A percentile compares a stretch with the other conserved stretches of the same genome.
phyloP scores from a whole-genome alignment of 306 rosid genomes.

The Medicago truncatula region MtrunA17r5.0-ANR NC_053042.1:4523501-4524000 shows the following conservation, averaged over 20 bases:
- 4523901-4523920: not conserved
- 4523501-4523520: not conserved
- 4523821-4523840: constrained; percentile 11
- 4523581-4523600: not conserved
- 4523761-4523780: not conserved
- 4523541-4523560: constrained; percentile 20
- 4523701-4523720: not conserved
- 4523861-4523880: not conserved
- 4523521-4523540: not conserved
- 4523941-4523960: not conserved
- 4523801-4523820: constrained; percentile 4
- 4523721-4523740: constrained; percentile 23
- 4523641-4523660: not conserved
- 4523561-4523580: not conserved
- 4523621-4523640: not conserved
- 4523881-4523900: constrained; percentile 5
- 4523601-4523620: constrained; percentile 1
- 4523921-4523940: constrained; percentile 6
- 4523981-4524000: not conserved
- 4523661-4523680: not conserved
- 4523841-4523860: not conserved
- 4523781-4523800: not conserved
- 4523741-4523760: not conserved
- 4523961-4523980: not conserved
- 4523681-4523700: constrained; percentile 14